Percentiles rank a stretch among this genome's conserved stretches.
Evolutionary conservation across 106 monocot species (phyloP).

Genomic region (Apostasia ramifera): DNA sequence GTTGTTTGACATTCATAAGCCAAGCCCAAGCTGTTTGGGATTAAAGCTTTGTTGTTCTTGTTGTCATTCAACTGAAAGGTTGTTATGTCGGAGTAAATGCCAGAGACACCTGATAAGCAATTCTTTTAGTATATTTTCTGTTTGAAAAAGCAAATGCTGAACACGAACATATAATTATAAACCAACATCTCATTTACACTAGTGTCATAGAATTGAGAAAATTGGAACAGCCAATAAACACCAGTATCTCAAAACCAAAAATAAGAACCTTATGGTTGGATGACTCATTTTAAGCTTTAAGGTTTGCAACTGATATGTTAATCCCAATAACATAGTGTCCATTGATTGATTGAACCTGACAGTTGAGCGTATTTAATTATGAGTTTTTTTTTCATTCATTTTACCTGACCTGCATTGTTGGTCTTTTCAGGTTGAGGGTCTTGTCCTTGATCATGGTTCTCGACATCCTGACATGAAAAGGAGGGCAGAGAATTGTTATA

Average conservation of each 20-base stretch:
- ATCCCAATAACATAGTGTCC: not conserved
- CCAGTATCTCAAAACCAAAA: no score
- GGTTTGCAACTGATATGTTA: not conserved
- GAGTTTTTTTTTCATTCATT: not conserved
- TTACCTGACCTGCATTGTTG: not conserved
- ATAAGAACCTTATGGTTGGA: not conserved
- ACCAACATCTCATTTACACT: no score
- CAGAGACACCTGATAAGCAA: no score
- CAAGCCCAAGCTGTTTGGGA: no score
- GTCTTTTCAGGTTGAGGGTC: slow-evolving; percentile 71
- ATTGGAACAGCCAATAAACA: no score
- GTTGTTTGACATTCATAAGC: no score
- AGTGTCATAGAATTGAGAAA: no score
- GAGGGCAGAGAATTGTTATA: slow-evolving; percentile 88
- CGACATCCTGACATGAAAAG: slow-evolving; percentile 96
- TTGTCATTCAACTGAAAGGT: no score
- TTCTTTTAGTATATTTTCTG: not conserved
- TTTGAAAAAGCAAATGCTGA: not conserved
- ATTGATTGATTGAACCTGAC: not conserved
- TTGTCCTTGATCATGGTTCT: slow-evolving; percentile 99
- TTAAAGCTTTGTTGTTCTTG: no score
- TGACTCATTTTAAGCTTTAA: not conserved
- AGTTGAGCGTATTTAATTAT: not conserved
- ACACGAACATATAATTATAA: no score
- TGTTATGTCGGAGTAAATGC: no score